Conservation (phyloP, 768 basidiomycete species). For the Auriculariales sp. region DNA sequence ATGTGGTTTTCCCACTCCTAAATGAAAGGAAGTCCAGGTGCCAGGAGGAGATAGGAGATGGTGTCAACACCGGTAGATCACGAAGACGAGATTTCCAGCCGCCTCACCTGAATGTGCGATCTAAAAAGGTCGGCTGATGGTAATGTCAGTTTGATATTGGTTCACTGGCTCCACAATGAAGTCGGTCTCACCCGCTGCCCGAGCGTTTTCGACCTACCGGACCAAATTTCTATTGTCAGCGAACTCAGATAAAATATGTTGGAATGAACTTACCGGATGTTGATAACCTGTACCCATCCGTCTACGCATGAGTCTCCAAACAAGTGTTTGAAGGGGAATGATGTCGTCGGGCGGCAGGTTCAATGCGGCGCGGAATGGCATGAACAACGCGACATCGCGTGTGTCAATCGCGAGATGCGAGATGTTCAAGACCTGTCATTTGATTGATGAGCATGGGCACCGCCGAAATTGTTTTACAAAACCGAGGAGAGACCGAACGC, state of each 20-base stretch:
- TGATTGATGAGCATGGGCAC: not conserved
- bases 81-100: too few relatives aligned
- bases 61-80: too few relatives aligned
- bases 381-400: slow-evolving; percentile 68
- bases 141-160: not conserved
- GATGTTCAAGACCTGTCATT: slow-evolving; percentile 32
- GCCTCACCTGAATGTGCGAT: slow-evolving; percentile 38
- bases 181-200: slow-evolving; percentile 34
- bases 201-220: slow-evolving; percentile 59
- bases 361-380: slow-evolving; percentile 64
- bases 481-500: slow-evolving; percentile 6
- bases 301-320: slow-evolving; percentile 72
- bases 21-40: too few relatives aligned
- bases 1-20: slow-evolving; percentile 56
- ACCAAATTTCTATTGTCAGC: slow-evolving; percentile 5
- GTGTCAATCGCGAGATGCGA: slow-evolving; percentile 42
- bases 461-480: not conserved
- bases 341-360: slow-evolving; percentile 44
- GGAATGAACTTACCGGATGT: slow-evolving; percentile 44
- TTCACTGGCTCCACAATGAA: not conserved
- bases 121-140: slow-evolving; percentile 25
- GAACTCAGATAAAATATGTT: not conserved
- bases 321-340: slow-evolving; percentile 62
- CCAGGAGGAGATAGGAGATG: too few relatives aligned
- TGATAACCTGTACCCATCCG: slow-evolving; percentile 58